phyloP scores from a whole-genome alignment of 1,284 basidiomycete genomes.

The Omphalotus olearius region DNA sequence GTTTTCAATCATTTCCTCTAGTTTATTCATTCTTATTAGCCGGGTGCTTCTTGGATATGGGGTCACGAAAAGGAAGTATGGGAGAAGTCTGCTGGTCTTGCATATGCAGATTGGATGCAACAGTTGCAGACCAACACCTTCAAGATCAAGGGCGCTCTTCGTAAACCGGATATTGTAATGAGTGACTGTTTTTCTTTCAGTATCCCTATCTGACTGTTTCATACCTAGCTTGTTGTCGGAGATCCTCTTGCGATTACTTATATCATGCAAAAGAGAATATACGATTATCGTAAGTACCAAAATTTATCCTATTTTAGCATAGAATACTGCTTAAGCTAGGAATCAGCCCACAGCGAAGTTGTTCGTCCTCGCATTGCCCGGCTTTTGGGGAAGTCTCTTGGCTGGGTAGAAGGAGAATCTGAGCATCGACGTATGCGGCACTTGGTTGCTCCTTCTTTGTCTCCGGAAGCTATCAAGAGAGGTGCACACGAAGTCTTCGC shows the following conservation, averaged over 20 bases:
- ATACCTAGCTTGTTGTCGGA: conserved; percentile 23
- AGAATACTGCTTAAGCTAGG: neutral
- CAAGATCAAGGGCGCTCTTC: neutral
- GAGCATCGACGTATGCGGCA: conserved; percentile 26
- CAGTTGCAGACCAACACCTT: neutral
- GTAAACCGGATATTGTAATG: neutral
- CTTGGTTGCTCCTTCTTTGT: conserved; percentile 22
- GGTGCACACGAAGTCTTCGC: neutral
- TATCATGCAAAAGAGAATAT: conserved; percentile 23
- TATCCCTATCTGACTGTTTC: neutral
- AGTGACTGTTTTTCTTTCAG: neutral
- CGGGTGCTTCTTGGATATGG: neutral
- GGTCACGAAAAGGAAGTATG: neutral
- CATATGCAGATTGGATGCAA: neutral
- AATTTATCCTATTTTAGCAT: neutral
- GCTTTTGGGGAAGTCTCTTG: conserved; percentile 25
- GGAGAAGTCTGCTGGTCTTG: neutral
- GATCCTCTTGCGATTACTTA: conserved; percentile 24
- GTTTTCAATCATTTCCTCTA: neutral
- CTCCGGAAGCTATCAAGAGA: conserved; percentile 8
- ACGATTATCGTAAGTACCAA: conserved; percentile 20
- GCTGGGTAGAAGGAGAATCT: conserved; percentile 28
- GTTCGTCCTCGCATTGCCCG: conserved; percentile 26
- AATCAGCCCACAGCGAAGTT: conserved; percentile 22
- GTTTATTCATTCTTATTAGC: neutral